Evolutionary conservation across 108 stramenopile genomes (phyloP).

Genomic region (Skeletonema marinoi): DNA sequence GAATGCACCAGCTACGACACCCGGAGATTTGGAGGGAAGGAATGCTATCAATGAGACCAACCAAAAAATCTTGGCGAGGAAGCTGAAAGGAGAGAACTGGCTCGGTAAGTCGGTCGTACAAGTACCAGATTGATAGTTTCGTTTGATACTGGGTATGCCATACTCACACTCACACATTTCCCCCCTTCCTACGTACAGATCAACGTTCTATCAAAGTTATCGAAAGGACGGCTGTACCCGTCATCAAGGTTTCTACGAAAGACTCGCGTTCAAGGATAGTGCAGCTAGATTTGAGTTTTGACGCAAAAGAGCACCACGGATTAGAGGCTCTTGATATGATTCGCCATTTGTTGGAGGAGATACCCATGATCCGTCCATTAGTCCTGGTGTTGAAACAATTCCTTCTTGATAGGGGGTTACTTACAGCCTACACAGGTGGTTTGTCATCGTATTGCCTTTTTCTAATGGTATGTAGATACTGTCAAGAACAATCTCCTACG

Average conservation of each 20-base stretch:
- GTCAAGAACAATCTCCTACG: conserved; percentile 80
- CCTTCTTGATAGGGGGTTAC: conserved; percentile 81
- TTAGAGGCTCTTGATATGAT: conserved; percentile 75
- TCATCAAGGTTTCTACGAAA: conserved; percentile 87
- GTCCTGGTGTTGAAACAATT: conserved; percentile 88
- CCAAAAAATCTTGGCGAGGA: conserved; percentile 89
- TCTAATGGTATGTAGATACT: conserved; percentile 88
- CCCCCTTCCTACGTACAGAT: conserved; percentile 21
- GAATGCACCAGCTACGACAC: conserved; percentile 85
- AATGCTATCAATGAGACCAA: conserved; percentile 94
- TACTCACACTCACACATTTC: background rate
- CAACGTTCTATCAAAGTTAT: conserved; percentile 84
- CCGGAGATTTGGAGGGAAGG: conserved; percentile 92
- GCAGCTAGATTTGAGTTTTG: conserved; percentile 85
- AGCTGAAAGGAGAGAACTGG: conserved; percentile 88
- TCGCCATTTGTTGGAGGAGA: conserved; percentile 41
- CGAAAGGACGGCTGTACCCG: conserved; percentile 80
- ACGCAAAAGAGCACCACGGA: conserved; percentile 81
- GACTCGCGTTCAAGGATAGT: conserved; percentile 70
- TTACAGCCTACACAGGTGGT: conserved; percentile 92
- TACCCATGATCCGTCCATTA: conserved; percentile 77
- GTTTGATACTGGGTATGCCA: background rate
- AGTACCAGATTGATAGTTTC: background rate
- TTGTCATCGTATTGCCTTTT: conserved; percentile 91
- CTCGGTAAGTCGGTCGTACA: conserved; percentile 47